A percentile compares a stretch with the other conserved stretches of the same genome.
Conservation (phyloP, 2,329 filamentous ascomycete genomes). For the Aotearoamyces nothofagi region DNA sequence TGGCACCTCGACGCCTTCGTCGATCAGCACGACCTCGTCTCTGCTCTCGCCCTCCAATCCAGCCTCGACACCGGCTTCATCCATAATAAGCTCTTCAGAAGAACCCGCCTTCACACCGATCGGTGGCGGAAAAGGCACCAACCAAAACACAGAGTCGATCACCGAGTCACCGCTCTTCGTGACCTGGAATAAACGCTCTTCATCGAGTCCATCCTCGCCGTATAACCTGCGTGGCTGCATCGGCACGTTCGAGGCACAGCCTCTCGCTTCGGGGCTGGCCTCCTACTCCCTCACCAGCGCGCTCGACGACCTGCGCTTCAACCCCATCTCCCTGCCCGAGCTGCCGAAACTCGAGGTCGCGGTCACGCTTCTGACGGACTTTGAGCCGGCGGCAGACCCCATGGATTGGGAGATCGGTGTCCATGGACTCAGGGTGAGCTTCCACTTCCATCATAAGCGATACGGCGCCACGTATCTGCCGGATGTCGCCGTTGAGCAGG, state of each 20-base stretch:
- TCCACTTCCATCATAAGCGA: slow-evolving; percentile 55
- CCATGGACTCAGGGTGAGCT: slow-evolving; percentile 79
- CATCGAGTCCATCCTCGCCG: slow-evolving; percentile 13
- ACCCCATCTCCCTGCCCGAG: slow-evolving; percentile 35
- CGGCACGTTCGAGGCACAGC: slow-evolving; percentile 74
- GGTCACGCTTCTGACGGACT: slow-evolving; percentile 75
- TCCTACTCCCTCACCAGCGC: slow-evolving; percentile 74
- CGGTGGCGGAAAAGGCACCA: slow-evolving; percentile 9
- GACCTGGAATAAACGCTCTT: slow-evolving; percentile 72
- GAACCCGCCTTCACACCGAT: slow-evolving; percentile 10
- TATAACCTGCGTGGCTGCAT: slow-evolving; percentile 77
- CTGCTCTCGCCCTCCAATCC: slow-evolving; percentile 16
- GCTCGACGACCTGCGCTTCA: slow-evolving; percentile 47
- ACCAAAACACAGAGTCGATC: slow-evolving; percentile 13
- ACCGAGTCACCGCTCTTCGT: slow-evolving; percentile 69
- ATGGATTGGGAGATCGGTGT: slow-evolving; percentile 78
- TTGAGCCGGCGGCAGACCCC: slow-evolving; percentile 57
- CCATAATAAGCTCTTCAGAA: slow-evolving; percentile 20
- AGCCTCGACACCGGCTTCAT: slow-evolving; percentile 28
- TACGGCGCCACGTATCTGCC: slow-evolving; percentile 86
- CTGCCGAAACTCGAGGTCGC: slow-evolving; percentile 44
- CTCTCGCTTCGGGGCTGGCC: slow-evolving; percentile 56
- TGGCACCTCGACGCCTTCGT: slow-evolving; percentile 1
- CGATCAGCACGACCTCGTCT: slow-evolving; percentile 9
- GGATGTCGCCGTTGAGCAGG: slow-evolving; percentile 81